Base-by-base conservation (phyloP, 2,329 filamentous ascomycete genomes). In the Myriosclerotinia duriaeana region DNA sequence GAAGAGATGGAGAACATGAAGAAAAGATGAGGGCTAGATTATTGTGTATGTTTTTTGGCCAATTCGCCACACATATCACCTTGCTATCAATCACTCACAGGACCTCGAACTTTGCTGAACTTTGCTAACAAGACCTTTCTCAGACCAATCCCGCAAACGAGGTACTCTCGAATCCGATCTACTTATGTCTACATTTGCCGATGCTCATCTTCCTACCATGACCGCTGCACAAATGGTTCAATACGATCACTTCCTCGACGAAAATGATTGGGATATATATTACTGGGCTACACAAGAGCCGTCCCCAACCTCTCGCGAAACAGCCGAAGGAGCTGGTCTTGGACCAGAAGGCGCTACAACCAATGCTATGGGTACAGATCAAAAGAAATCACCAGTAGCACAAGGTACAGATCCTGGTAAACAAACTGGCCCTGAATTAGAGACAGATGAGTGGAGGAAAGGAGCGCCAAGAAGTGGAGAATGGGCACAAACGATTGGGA, bases 191-290 rank as follows among this genome's bases (percentile, higher is more conserved):
- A 99, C 95, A 71, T 99, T 99, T 78, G 95, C 95, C 71, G 87
- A 94, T 72, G 82, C 83, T 65, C 84, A 96, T 79, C 88, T 99
- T 30, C 81, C 83, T 53, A 81, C 80, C 69, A 96, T 99, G 91
- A 86, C 85, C 1, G 78, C 82, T 7, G 79, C 83, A 61, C 90
- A 96, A 76, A 87, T 98, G 73, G 79, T 85, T 73, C 87, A 96
- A 79, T 98, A 95, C 81, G 94, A 98, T 78, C 82, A 85, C 38
- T 96, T 99, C 82, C 87, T 99, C 66, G 95, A 99, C 79, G 95
- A 99, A 81, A 99, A 99, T 79, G 95, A 99, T 81, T 99, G 95
- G 95, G 95, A 99, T 78, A 97, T 99, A 69, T 99, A 99, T 84
- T 99, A 99, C 84, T 99, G 95, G 95, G 92, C 91, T 4, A 99